Conservation (phyloP, 129 eudicot genomes). For the Lonicera japonica region DNA sequence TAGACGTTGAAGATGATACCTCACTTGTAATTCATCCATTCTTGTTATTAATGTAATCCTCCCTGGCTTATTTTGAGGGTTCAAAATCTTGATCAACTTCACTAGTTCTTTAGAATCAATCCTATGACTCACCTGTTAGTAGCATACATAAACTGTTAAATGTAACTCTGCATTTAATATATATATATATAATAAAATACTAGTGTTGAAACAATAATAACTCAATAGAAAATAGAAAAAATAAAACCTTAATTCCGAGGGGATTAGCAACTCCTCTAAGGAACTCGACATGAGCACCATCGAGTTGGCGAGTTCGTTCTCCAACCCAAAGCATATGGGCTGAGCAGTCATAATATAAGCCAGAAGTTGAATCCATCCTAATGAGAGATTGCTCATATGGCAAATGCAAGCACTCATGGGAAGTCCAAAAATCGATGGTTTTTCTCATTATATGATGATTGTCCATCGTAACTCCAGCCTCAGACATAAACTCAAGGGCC, state of each 20-base stretch:
- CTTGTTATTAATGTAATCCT: constrained; percentile 79
- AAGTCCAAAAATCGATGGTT: constrained; percentile 83
- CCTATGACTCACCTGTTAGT: constrained; percentile 87
- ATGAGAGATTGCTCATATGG: constrained; percentile 85
- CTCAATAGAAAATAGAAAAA: too few relatives aligned
- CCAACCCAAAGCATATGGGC: constrained; percentile 91
- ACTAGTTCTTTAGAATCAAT: constrained; percentile 76
- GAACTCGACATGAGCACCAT: constrained; percentile 88
- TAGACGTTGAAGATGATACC: constrained; percentile 80
- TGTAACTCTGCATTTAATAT: not conserved
- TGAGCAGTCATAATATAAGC: constrained; percentile 71
- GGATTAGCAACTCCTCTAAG: constrained; percentile 84
- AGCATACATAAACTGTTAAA: not conserved
- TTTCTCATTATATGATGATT: constrained; percentile 73
- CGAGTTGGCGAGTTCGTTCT: constrained; percentile 78
- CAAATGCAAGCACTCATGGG: constrained; percentile 76
- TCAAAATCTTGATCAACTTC: constrained; percentile 75
- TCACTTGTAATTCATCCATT: constrained; percentile 91
- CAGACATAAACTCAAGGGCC: constrained; percentile 88
- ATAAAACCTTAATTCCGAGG: constrained; percentile 73
- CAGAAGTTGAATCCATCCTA: constrained; percentile 76
- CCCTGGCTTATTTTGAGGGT: constrained; percentile 78
- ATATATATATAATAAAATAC: too few relatives aligned
- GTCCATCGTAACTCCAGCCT: constrained; percentile 74
- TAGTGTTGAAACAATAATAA: too few relatives aligned